Conservation (phyloP, 495 filamentous ascomycete genomes). For the Monascus purpureus region DNA sequence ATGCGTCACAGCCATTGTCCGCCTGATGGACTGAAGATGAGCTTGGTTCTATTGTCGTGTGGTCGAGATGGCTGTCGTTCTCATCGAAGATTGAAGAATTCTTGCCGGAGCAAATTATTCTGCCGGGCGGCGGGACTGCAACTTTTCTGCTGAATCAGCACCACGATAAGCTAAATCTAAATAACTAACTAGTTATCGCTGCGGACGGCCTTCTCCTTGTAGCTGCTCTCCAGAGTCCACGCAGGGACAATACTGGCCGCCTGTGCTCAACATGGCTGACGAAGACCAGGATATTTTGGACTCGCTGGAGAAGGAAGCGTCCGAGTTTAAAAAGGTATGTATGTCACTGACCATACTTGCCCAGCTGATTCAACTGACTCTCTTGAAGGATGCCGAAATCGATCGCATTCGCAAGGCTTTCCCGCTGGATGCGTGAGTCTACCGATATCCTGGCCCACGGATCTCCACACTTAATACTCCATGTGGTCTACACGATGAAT, state of each 20-base stretch:
- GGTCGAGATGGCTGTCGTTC: too few relatives aligned
- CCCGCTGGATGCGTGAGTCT: constrained; percentile 66
- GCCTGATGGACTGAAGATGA: too few relatives aligned
- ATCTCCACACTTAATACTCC: too few relatives aligned
- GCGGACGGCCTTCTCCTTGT: constrained; percentile 1
- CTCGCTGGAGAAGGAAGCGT: constrained; percentile 70
- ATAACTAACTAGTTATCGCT: constrained; percentile 6
- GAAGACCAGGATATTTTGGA: constrained; percentile 74
- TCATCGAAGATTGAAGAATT: too few relatives aligned
- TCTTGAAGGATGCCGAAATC: constrained; percentile 79
- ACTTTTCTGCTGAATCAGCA: constrained; percentile 7
- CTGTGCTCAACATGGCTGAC: constrained; percentile 18
- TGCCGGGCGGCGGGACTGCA: constrained; percentile 1
- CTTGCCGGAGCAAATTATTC: neutral
- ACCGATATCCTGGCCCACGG: neutral
- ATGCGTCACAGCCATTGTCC: constrained; percentile 19
- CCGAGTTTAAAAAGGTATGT: constrained; percentile 75
- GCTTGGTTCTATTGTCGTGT: too few relatives aligned
- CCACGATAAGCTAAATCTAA: neutral
- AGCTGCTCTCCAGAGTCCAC: constrained; percentile 1
- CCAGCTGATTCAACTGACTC: neutral
- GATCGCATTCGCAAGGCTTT: constrained; percentile 88
- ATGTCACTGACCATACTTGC: too few relatives aligned
- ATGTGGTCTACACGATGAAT: too few relatives aligned
- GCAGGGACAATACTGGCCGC: constrained; percentile 7